These are phyloP conservation scores for Colletotrichum incanum DNA, from an alignment of 2,329 filamentous ascomycete species.

Conservation along the genomic window DNA sequence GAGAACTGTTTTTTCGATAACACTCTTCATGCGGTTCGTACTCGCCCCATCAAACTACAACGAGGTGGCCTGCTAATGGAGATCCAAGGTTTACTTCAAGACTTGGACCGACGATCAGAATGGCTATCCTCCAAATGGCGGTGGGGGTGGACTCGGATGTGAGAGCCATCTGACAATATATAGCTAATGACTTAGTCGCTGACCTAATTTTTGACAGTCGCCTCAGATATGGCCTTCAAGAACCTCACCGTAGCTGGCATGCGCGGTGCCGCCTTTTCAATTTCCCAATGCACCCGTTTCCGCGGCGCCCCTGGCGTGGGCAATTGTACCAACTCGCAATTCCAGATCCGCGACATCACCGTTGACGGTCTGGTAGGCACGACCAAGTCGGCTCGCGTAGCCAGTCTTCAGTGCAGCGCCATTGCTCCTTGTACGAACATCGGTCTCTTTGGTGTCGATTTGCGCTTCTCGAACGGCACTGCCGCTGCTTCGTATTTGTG, in stretches of 20 bases:
- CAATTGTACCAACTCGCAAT: slow-evolving; percentile 53
- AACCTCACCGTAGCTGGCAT: slow-evolving; percentile 41
- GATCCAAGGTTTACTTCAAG: slow-evolving; percentile 63
- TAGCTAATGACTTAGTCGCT: background rate
- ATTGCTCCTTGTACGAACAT: slow-evolving; percentile 26
- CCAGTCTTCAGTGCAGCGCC: slow-evolving; percentile 32
- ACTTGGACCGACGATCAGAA: slow-evolving; percentile 64
- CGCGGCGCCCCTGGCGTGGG: slow-evolving; percentile 49
- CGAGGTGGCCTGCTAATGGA: slow-evolving; percentile 53
- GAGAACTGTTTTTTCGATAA: slow-evolving; percentile 57
- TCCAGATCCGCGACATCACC: slow-evolving; percentile 50
- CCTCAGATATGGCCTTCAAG: slow-evolving; percentile 26
- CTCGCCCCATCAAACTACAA: slow-evolving; percentile 55
- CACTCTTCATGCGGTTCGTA: slow-evolving; percentile 53
- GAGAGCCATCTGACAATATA: slow-evolving; percentile 23
- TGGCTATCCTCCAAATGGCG: slow-evolving; percentile 64
- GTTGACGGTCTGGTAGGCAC: slow-evolving; percentile 33
- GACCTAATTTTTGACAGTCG: slow-evolving; percentile 6
- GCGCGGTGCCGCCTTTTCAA: slow-evolving; percentile 48
- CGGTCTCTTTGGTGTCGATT: slow-evolving; percentile 24
- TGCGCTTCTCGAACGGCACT: slow-evolving; percentile 17
- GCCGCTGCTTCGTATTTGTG: slow-evolving; percentile 23
- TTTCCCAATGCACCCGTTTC: slow-evolving; percentile 52
- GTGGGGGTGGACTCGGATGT: slow-evolving; percentile 64
- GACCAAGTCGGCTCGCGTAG: slow-evolving; percentile 27